Evolutionary conservation across 2,329 filamentous ascomycete species (phyloP).

Genomic region (Dothidotthia symphoricarpi): DNA sequence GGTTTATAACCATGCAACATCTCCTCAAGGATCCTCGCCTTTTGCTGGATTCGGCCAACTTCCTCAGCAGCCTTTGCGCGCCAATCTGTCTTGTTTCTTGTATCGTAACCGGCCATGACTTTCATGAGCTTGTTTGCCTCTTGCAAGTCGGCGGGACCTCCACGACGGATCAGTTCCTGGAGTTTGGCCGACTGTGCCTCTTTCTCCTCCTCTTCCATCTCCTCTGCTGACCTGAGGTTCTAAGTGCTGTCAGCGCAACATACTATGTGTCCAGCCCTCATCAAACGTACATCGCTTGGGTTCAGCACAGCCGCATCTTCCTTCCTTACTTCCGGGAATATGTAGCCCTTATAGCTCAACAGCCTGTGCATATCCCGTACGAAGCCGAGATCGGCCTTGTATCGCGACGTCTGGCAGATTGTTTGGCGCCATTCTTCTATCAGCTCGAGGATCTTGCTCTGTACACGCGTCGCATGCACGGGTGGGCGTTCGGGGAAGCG

Average conservation of each 20-base stretch:
- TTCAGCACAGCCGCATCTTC: conserved; percentile 97
- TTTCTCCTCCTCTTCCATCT: conserved; percentile 96
- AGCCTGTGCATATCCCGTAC: conserved; percentile 97
- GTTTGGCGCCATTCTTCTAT: conserved; percentile 98
- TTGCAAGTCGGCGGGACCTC: conserved; percentile 87
- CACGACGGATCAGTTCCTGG: conserved; percentile 90
- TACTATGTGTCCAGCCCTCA: neutral
- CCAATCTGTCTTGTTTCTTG: conserved; percentile 93
- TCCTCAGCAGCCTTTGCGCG: conserved; percentile 96
- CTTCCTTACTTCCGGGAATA: conserved; percentile 85
- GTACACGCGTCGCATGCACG: conserved; percentile 79
- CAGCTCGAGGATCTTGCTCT: conserved; percentile 87
- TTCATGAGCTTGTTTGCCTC: conserved; percentile 99
- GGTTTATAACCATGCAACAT: conserved; percentile 80
- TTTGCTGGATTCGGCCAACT: conserved; percentile 91
- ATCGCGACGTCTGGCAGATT: conserved; percentile 95
- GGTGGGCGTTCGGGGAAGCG: conserved; percentile 93
- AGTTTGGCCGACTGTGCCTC: conserved; percentile 97
- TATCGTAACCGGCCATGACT: conserved; percentile 97
- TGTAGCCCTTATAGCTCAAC: conserved; percentile 94
- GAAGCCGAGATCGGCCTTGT: conserved; percentile 95
- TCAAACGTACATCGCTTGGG: conserved; percentile 78
- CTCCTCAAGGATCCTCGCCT: conserved; percentile 87
- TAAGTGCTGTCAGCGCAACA: conserved; percentile 42
- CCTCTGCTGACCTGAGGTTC: conserved; percentile 94